These are phyloP conservation scores for Calocybe gangraenosa DNA, from an alignment of 768 basidiomycete species.

Conservation along the genomic window DNA sequence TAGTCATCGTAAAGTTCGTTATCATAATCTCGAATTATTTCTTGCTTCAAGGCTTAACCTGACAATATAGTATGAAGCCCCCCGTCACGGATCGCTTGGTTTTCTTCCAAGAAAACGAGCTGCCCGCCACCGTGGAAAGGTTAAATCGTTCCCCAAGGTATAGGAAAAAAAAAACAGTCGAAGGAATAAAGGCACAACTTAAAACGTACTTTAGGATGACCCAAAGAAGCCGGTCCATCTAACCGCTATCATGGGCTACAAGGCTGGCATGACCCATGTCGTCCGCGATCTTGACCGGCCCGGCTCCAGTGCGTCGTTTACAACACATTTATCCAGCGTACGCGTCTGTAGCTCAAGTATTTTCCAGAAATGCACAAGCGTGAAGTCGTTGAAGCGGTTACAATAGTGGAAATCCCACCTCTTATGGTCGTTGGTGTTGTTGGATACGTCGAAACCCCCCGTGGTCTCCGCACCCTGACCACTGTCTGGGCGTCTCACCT, in stretches of 20 bases:
- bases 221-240: constrained; percentile 98
- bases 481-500: constrained; percentile 99
- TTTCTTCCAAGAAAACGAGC: constrained; percentile 96
- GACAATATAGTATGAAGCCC: constrained; percentile 83
- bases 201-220: constrained; percentile 70
- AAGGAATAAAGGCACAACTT: background rate
- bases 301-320: constrained; percentile 81
- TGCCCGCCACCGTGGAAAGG: constrained; percentile 96
- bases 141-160: constrained; percentile 99
- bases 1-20: constrained; percentile 85
- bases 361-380: constrained; percentile 98
- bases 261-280: constrained; percentile 99
- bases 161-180: constrained; percentile 18
- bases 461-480: constrained; percentile 96
- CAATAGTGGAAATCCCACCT: constrained; percentile 94
- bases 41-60: background rate
- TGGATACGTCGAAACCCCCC: constrained; percentile 99
- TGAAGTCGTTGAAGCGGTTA: constrained; percentile 97
- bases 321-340: background rate
- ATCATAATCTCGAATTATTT: constrained; percentile 1
- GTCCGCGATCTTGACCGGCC: constrained; percentile 99
- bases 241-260: constrained; percentile 98
- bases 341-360: no score
- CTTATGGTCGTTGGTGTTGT: constrained; percentile 97
- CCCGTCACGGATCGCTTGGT: constrained; percentile 96